A percentile compares a stretch with the other conserved stretches of the same genome.
Conservation (phyloP, 805 yeast species). For the Metschnikowia lochheadii region DNA sequence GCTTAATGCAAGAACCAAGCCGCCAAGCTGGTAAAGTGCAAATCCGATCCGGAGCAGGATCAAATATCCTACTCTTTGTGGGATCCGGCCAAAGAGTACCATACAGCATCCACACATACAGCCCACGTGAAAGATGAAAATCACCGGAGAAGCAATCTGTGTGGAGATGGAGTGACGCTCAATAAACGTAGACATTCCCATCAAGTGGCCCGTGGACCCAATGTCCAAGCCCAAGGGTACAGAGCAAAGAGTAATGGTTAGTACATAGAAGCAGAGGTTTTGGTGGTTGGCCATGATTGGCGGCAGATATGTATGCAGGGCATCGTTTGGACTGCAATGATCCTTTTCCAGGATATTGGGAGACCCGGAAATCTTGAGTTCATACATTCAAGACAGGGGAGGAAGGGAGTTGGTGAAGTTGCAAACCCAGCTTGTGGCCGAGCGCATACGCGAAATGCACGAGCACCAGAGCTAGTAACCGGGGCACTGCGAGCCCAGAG, state of each 20-base stretch:
- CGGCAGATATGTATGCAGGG: neutral
- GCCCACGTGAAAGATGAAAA: conserved; percentile 9
- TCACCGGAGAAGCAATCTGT: conserved; percentile 2
- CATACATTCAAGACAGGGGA: neutral
- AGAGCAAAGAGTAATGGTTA: conserved; percentile 6
- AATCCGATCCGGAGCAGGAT: conserved; percentile 3
- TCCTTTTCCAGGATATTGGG: neutral
- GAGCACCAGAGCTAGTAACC: neutral
- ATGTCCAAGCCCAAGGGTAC: conserved; percentile 13
- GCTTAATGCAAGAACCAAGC: neutral
- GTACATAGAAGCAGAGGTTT: conserved; percentile 4
- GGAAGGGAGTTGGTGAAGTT: neutral
- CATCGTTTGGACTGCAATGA: neutral
- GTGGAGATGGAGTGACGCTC: conserved; percentile 7
- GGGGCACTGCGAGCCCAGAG: neutral
- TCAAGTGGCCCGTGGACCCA: conserved; percentile 13
- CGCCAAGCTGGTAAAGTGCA: conserved; percentile 3
- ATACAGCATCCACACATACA: conserved; percentile 8
- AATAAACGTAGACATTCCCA: conserved; percentile 9
- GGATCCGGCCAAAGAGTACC: neutral
- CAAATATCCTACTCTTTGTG: conserved; percentile 8
- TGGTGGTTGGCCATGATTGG: neutral
- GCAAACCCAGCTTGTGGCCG: conserved; percentile 2
- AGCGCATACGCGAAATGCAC: conserved; percentile 1
- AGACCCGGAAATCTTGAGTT: neutral